These are phyloP conservation scores for Fusarium sp. DNA, from an alignment of 2,329 filamentous ascomycete species.

Conservation along the genomic window DNA sequence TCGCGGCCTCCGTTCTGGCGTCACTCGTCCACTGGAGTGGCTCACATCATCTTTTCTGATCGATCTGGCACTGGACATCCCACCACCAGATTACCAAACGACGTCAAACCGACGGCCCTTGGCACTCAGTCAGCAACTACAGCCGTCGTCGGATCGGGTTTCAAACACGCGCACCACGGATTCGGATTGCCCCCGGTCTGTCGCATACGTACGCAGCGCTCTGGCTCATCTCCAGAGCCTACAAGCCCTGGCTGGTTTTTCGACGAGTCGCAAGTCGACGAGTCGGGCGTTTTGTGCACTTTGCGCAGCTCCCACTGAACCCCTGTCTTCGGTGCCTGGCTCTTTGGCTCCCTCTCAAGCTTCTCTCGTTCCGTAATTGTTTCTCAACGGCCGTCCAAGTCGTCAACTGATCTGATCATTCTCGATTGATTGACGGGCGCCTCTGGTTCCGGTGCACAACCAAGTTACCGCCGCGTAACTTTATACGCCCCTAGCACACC, in stretches of 20 bases:
- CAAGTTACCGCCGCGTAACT: neutral
- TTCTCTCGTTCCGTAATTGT: slow-evolving; percentile 8
- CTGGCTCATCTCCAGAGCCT: slow-evolving; percentile 18
- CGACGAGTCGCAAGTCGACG: neutral
- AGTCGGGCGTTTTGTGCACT: neutral
- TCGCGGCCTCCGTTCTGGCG: slow-evolving; percentile 8
- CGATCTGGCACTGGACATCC: neutral
- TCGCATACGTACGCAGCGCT: slow-evolving; percentile 10
- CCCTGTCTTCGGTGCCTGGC: neutral
- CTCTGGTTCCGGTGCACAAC: slow-evolving; percentile 9
- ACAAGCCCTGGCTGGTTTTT: neutral
- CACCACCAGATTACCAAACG: neutral
- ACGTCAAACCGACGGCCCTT: slow-evolving; percentile 1
- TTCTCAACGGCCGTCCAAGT: neutral
- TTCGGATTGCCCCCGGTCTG: slow-evolving; percentile 15
- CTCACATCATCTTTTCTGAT: slow-evolving; percentile 2
- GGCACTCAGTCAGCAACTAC: slow-evolving; percentile 5
- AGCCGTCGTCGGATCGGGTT: slow-evolving; percentile 7
- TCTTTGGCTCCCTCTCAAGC: slow-evolving; percentile 15
- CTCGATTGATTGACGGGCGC: slow-evolving; percentile 1
- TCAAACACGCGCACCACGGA: slow-evolving; percentile 11
- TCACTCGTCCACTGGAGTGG: neutral
- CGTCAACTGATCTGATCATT: slow-evolving; percentile 12
- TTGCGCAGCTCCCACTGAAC: neutral
- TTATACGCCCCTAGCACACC: slow-evolving; percentile 19